A percentile compares a stretch with the other conserved stretches of the same genome.
These are phyloP conservation scores for Ustilago nuda DNA, from an alignment of 1,284 basidiomycete genomes.

Conservation along the genomic window DNA sequence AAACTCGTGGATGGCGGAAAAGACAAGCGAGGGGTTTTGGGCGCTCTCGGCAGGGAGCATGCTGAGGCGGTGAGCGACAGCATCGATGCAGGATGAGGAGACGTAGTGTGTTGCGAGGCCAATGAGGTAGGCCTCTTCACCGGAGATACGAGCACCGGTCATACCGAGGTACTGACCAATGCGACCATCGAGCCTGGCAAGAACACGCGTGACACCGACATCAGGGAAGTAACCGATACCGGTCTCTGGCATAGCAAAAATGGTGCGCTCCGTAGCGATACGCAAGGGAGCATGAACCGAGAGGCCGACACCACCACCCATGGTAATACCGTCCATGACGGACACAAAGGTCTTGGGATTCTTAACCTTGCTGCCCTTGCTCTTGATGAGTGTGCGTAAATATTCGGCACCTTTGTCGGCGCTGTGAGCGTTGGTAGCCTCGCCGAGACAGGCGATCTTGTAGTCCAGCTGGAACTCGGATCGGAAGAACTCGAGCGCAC, in stretches of 20 bases:
- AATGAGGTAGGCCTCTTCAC: conserved; percentile 63
- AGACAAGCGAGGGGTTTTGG: conserved; percentile 42
- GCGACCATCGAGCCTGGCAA: conserved; percentile 89
- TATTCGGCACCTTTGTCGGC: conserved; percentile 38
- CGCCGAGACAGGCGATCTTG: conserved; percentile 75
- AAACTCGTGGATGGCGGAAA: conserved; percentile 57
- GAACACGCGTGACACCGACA: conserved; percentile 90
- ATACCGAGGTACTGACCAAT: conserved; percentile 93
- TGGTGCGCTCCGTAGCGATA: conserved; percentile 92
- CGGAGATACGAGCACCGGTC: conserved; percentile 74
- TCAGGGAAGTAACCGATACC: conserved; percentile 76
- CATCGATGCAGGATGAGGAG: conserved; percentile 47
- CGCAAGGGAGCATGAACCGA: conserved; percentile 88
- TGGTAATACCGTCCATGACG: conserved; percentile 76
- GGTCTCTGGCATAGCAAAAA: conserved; percentile 82
- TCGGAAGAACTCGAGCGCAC: conserved; percentile 87
- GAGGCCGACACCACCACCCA: conserved; percentile 96
- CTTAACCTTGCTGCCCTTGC: conserved; percentile 41
- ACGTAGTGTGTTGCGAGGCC: conserved; percentile 67
- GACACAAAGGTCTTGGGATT: conserved; percentile 82
- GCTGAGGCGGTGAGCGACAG: conserved; percentile 53
- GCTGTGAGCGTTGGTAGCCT: conserved; percentile 72
- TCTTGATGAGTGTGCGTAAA: conserved; percentile 32
- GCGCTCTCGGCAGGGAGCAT: conserved; percentile 51
- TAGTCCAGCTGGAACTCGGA: conserved; percentile 94